Evolutionary conservation across 2,329 filamentous ascomycete species (phyloP), one percentile per base, ranked within the genome.

Genomic region (Epichloe hybrida): DNA sequence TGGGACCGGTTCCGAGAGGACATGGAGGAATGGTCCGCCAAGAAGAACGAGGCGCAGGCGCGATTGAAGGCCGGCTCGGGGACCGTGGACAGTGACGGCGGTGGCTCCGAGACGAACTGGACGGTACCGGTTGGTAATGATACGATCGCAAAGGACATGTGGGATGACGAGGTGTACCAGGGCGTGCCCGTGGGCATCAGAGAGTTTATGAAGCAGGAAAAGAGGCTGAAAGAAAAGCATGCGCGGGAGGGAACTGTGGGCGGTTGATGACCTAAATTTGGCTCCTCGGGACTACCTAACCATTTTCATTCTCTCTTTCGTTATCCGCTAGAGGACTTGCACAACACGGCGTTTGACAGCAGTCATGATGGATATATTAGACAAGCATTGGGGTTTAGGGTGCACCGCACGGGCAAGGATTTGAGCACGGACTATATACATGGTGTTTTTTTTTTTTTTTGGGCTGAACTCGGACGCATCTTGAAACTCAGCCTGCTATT

Each of bases 131-230:
- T 59, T 31, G 66, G 64, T 11, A 64, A 61, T 27, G 56, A 65
- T 43, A 71, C 67, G 59, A 70, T 72, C 49, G 66, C 68, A 2
- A 76, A 73, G 57, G 75, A 82, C 53, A 64, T 75, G 46, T 79
- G 73, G 72, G 73, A 80, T 50, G 81, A 81, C 2, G 81, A 87
- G 47, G 63, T 95, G 37, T 94, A 95, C 61, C 78, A 80, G 47
- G 80, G 80, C 57, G 82, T 98, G 49, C 91, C 93, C 0, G 86
- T 97, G 9, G 93, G 91, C 0, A 96, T 98, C 57, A 75, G 88
- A 54, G 91, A 95, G 66, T 98, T 98, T 62, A 97, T 98, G 91
- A 88, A 85, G 72, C 89, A 84, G 53, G 93, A 98, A 72, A 97
- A 97, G 76, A 84, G 74, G 65, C 67, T 98, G 54, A 91, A 88